Conservation (phyloP, 75 land plant genomes). For the Isoetes taiwanensis region DNA sequence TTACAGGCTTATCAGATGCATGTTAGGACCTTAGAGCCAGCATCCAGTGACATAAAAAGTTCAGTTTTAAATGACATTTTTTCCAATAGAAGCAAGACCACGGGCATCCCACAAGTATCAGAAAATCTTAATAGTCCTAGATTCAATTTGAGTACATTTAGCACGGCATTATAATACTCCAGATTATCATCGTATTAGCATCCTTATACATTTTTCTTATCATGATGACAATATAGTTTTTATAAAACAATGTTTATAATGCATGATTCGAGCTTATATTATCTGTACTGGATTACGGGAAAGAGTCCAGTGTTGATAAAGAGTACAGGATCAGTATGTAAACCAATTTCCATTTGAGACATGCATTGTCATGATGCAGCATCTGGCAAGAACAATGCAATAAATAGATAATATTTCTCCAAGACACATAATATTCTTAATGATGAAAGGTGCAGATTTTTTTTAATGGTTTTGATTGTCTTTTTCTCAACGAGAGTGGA, state of each 20-base stretch:
- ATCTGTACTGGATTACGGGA: slow-evolving; percentile 90
- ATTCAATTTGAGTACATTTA: slow-evolving; percentile 58
- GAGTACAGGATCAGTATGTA: slow-evolving; percentile 58
- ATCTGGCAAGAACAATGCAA: slow-evolving; percentile 80
- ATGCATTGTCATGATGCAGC: slow-evolving; percentile 96
- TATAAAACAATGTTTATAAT: slow-evolving; percentile 27
- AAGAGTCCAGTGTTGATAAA: slow-evolving; percentile 66
- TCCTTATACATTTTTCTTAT: neutral
- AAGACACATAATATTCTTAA: neutral
- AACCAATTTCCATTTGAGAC: slow-evolving; percentile 95
- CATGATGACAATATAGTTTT: neutral
- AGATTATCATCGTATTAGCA: neutral
- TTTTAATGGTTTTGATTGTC: slow-evolving; percentile 74
- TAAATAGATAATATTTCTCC: slow-evolving; percentile 26
- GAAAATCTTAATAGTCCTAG: slow-evolving; percentile 66
- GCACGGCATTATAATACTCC: neutral
- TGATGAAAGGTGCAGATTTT: slow-evolving; percentile 34
- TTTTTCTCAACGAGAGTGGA: slow-evolving; percentile 52
- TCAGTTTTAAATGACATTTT: slow-evolving; percentile 23
- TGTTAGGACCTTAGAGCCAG: neutral
- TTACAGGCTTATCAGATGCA: slow-evolving; percentile 10
- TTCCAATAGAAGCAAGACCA: slow-evolving; percentile 28
- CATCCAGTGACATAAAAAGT: neutral
- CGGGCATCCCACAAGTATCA: slow-evolving; percentile 64
- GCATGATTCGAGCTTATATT: slow-evolving; percentile 58